Conservation (phyloP, 805 yeast species). For the Wilhelminamyces savonicus region DNA sequence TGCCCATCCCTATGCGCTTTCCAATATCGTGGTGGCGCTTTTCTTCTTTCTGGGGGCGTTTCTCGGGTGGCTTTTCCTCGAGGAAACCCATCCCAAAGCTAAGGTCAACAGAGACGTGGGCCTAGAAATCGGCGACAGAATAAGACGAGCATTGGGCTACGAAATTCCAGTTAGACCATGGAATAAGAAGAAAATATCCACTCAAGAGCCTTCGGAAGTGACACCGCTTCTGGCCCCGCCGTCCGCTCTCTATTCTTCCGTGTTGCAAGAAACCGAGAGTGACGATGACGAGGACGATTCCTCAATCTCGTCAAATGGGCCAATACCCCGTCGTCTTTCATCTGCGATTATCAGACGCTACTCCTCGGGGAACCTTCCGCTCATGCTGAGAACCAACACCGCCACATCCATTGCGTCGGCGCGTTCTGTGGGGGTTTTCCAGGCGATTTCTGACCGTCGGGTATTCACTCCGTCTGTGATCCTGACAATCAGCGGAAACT, state of each 20-base stretch:
- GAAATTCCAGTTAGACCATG: slow-evolving; percentile 8
- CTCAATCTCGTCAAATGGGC: neutral
- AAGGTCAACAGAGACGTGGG: slow-evolving; percentile 11
- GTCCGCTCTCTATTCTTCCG: neutral
- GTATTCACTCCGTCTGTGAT: slow-evolving; percentile 11
- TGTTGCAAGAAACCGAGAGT: too few relatives aligned
- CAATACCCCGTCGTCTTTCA: slow-evolving; percentile 5
- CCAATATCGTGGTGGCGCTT: slow-evolving; percentile 16
- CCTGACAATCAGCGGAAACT: slow-evolving; percentile 11
- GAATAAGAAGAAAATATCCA: neutral
- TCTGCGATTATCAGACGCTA: slow-evolving; percentile 7
- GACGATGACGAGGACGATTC: neutral
- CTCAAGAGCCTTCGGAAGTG: neutral
- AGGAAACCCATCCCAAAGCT: slow-evolving; percentile 15
- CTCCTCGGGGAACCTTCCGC: too few relatives aligned
- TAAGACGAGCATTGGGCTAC: slow-evolving; percentile 6
- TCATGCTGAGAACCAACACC: too few relatives aligned
- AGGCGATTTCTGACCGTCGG: slow-evolving; percentile 5
- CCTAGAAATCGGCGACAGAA: slow-evolving; percentile 9
- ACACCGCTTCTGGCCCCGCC: neutral
- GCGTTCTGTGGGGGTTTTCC: neutral
- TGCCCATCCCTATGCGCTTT: slow-evolving; percentile 16
- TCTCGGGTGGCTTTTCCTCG: slow-evolving; percentile 15
- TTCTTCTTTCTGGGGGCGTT: slow-evolving; percentile 8
- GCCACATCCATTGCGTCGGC: slow-evolving; percentile 6